phyloP scores from a whole-genome alignment of 768 basidiomycete genomes.

The Russula foetens region DNA sequence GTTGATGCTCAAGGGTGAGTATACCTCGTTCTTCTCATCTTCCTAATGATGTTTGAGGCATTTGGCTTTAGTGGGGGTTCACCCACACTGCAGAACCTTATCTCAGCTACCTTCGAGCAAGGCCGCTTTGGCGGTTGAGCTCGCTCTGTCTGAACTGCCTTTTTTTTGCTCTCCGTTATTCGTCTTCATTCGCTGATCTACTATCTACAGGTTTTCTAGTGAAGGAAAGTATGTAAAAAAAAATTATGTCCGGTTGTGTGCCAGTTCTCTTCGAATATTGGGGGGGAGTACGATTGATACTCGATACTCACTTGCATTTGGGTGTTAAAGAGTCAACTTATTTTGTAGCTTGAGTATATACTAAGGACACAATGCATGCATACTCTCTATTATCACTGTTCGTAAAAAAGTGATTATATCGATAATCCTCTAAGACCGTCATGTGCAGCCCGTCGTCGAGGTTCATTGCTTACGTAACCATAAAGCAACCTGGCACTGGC shows the following conservation, averaged over 20 bases:
- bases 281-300: too few species aligned
- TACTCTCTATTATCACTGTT: too few species aligned
- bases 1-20: constrained; percentile 22
- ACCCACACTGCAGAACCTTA: constrained; percentile 76
- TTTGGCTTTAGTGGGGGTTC: constrained; percentile 76
- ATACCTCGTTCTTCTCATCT: constrained; percentile 11
- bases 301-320: too few species aligned
- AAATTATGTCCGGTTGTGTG: neutral
- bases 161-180: neutral
- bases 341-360: too few species aligned
- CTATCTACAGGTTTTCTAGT: neutral
- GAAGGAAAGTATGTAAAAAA: too few species aligned
- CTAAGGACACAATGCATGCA: too few species aligned
- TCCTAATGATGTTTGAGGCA: constrained; percentile 81
- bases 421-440: too few species aligned
- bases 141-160: constrained; percentile 40
- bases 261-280: neutral
- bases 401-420: too few species aligned
- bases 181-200: neutral
- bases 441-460: too few species aligned
- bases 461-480: too few species aligned
- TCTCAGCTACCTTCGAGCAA: constrained; percentile 86
- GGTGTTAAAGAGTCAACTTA: too few species aligned
- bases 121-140: constrained; percentile 34
- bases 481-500: too few species aligned